Evolutionary conservation across 352 stramenopile species (phyloP).

Genomic region (Globisporangium lucens): DNA sequence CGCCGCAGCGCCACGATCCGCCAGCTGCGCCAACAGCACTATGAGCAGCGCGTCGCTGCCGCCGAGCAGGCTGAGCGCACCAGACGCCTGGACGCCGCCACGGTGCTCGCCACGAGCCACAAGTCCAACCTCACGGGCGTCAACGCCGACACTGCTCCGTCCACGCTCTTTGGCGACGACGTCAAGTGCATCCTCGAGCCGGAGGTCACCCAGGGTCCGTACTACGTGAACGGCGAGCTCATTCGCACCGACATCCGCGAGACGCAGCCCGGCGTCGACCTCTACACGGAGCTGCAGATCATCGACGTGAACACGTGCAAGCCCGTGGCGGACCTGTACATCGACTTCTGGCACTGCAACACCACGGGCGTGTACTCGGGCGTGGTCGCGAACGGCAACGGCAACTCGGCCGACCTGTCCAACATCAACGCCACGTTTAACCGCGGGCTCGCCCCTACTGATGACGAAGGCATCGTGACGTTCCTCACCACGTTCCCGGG

Average conservation of each 20-base stretch:
- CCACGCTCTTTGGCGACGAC: constrained; percentile 6
- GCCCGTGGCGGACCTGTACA: constrained; percentile 11
- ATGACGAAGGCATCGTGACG: constrained; percentile 1
- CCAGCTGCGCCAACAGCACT: background rate
- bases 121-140: constrained; percentile 13
- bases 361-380: constrained; percentile 17
- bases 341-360: constrained; percentile 23
- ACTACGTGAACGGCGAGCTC: constrained; percentile 18
- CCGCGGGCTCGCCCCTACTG: constrained; percentile 9
- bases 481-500: constrained; percentile 18
- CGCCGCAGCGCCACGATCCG: constrained; percentile 6
- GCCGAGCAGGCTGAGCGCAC: too few relatives aligned
- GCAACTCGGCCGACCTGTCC: background rate
- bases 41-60: too few relatives aligned
- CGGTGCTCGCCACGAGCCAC: constrained; percentile 11
- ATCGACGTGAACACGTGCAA: constrained; percentile 19
- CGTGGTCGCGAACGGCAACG: constrained; percentile 11
- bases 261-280: constrained; percentile 1
- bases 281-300: constrained; percentile 17
- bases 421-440: constrained; percentile 15
- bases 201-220: constrained; percentile 12
- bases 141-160: background rate
- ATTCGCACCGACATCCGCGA: constrained; percentile 18
- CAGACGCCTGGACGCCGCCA: constrained; percentile 7
- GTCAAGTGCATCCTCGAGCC: constrained; percentile 18